Base-by-base conservation (phyloP, 306 rosid genomes). In the Quercus robur region DNA sequence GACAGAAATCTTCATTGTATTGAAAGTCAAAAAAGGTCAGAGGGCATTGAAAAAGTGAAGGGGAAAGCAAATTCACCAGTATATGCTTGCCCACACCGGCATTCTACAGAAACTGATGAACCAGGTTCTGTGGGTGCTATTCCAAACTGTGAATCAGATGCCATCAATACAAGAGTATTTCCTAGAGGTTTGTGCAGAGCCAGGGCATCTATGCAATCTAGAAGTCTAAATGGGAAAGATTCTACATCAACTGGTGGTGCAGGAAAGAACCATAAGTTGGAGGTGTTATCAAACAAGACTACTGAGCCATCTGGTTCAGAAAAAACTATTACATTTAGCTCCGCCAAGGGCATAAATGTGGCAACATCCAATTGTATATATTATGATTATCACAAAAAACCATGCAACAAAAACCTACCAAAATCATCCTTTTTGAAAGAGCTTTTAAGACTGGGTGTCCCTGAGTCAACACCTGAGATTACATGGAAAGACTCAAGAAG, bases 401-500 rank as follows among this genome's bases (percentile, higher is more conserved):
- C 85, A 58, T 57, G 75, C 78, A 46, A 81, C 69, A 85, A 81
- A 85, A 82, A 78, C 77, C 75, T 73, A 25, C 88, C 89, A 66
- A 86, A 86, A 86, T 63, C 86, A 54, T 75, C 85, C 35, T 84
- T 82, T 56, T 76, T 83, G 77, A 88, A 81, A 80, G 94, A 91
- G 85, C 86, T 89, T 78, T 81, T 73, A 28, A 84, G 82, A 77
- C 77, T 87, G 61, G 89, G 91, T 61, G 84, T 75, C 75, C 85
- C 89, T 4, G 77, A 84, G 56, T 79, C 83, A 69, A 59, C 14
- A 8, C 56, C 80, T 19, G 86, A 64, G 49, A 55, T 76, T 62
- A 64, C 41, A 30, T 69, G 78, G 67, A 90, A 85, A 79, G 90
- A 90, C 76, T 77, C 84, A 58, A 90, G 99, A 77, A 97, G 79